A percentile compares a stretch with the other conserved stretches of the same genome.
Conservation (phyloP, 2,329 filamentous ascomycete genomes). For the Colletotrichum ledebouriae region DNA sequence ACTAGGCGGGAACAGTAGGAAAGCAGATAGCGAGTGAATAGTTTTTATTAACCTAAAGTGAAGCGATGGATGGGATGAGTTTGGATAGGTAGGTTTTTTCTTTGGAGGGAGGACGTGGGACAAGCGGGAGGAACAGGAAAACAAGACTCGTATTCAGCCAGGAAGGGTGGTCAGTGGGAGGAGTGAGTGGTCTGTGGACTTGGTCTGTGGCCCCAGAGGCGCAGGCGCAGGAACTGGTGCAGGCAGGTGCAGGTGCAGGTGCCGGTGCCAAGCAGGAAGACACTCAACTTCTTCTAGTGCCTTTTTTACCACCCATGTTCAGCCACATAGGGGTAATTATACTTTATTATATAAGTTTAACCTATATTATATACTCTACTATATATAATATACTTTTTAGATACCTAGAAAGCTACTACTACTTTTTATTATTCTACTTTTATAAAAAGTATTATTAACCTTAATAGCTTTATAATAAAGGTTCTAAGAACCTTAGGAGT, state of each 20-base stretch:
- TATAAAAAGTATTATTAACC: no score
- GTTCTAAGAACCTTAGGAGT: no score
- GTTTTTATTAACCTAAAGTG: constrained; percentile 29
- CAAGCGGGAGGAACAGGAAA: constrained; percentile 34
- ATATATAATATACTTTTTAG: no score
- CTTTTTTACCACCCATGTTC: no score
- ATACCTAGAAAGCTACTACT: no score
- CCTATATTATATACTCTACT: no score
- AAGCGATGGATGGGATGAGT: constrained; percentile 20
- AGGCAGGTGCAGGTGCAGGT: constrained; percentile 14
- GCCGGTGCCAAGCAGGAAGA: constrained; percentile 17
- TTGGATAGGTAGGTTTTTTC: constrained; percentile 3
- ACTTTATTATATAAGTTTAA: no score
- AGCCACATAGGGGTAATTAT: no score
- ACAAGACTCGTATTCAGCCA: constrained; percentile 38
- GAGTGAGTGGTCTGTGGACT: constrained; percentile 11
- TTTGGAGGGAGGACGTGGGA: no score
- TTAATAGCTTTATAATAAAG: no score
- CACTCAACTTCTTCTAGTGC: no score
- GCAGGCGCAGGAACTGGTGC: constrained; percentile 15
- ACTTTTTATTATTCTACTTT: no score
- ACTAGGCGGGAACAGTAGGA: neutral
- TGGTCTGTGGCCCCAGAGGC: constrained; percentile 5
- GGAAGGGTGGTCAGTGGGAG: constrained; percentile 11
- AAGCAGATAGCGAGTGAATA: constrained; percentile 28